Conservation (phyloP, 768 basidiomycete genomes). For the Cystobasidium onofrii region DNA sequence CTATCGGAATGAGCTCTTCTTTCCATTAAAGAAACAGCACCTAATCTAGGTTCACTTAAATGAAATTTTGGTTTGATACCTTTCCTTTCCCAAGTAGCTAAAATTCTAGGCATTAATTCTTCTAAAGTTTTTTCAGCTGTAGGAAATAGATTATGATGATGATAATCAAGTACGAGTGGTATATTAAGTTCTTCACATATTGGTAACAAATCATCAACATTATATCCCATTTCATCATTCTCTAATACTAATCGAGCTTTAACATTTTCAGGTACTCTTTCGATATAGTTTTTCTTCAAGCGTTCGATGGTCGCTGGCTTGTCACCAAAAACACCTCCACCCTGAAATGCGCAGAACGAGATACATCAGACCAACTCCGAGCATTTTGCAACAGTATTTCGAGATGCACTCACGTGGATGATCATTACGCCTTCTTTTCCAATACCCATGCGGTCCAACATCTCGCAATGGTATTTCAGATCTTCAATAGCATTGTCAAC, state of each 20-base stretch:
- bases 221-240: slow-evolving; percentile 92
- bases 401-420: slow-evolving; percentile 57
- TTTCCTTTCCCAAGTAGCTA: slow-evolving; percentile 62
- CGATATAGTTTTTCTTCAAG: slow-evolving; percentile 60
- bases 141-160: slow-evolving; percentile 64
- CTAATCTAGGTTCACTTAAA: slow-evolving; percentile 77
- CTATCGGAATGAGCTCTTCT: slow-evolving; percentile 77
- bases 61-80: slow-evolving; percentile 88
- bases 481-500: slow-evolving; percentile 69
- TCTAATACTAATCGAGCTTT: slow-evolving; percentile 74
- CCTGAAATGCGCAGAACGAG: slow-evolving; percentile 46
- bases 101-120: slow-evolving; percentile 65
- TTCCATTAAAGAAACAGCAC: slow-evolving; percentile 75
- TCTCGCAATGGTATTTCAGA: slow-evolving; percentile 74
- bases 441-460: slow-evolving; percentile 74
- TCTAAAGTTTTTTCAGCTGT: slow-evolving; percentile 51
- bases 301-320: slow-evolving; percentile 63
- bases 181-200: slow-evolving; percentile 74
- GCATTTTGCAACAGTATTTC: too few species aligned
- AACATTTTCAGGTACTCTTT: slow-evolving; percentile 55
- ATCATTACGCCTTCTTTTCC: slow-evolving; percentile 81
- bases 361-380: not conserved
- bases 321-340: slow-evolving; percentile 75
- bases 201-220: slow-evolving; percentile 76
- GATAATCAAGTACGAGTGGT: slow-evolving; percentile 68